Base-by-base conservation (phyloP, 805 yeast genomes). In the Yarrowia sp. region DNA sequence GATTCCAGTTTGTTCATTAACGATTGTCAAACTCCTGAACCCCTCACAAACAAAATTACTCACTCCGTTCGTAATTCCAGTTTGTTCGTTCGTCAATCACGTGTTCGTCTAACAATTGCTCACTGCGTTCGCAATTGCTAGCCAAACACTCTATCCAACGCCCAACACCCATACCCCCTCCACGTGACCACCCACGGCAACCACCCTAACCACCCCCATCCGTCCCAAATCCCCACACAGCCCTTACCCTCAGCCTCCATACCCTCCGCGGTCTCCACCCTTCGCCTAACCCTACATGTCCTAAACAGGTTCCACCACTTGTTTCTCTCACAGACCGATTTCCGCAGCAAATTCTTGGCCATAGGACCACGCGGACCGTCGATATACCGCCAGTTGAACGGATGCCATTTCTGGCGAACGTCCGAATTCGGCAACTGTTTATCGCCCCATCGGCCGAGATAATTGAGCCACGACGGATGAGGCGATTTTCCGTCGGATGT, bases 341-440 rank as follows among this genome's bases (percentile, higher is more conserved):
- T 76, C 50, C 99, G 82, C 60, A 82, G 76, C 67, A 95, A 80
- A 74, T 92, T 89, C 77, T 94, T 94, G 67, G 83, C 81, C 65
- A 95, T 76, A 0, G 99, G 99, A 0, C 99, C 99, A 0, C 84
- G 80, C 2, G 99, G 99, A 0, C 99, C 99, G 73, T 90, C 93
- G 63, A 95, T 92, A 76, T 90, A 91, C 71, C 86, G 85, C 90
- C 93, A 90, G 72, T 95, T 97, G 75, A 91, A 92, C 2, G 95
- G 88, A 70, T 92, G 90, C 87, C 93, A 90, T 69, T 81, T 84
- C 76, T 95, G 98, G 70, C 98, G 82, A 9, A 89, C 86, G 76
- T 95, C 98, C 0, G 77, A 74, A 19, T 86, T 83, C 0, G 82
- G 78, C 42, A 94, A 79, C 73, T 87, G 85, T 69, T 83, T 83